Conservation (phyloP, 768 basidiomycete species). For the Dendrothele bispora region DNA sequence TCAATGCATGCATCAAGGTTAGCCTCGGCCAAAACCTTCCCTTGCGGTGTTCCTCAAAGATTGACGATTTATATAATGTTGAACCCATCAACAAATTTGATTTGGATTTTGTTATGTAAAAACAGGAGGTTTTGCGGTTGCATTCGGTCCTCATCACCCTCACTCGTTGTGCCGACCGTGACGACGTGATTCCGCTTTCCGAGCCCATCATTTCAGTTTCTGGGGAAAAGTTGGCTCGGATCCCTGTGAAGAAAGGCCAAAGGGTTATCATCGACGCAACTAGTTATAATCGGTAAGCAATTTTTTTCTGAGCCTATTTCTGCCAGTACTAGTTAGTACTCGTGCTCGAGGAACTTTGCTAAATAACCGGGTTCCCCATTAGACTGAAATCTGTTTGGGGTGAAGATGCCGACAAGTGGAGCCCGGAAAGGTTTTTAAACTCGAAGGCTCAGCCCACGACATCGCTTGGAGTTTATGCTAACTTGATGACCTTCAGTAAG, state of each 20-base stretch:
- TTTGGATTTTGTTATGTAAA: too few relatives aligned
- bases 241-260: constrained; percentile 34
- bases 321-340: background rate
- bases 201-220: constrained; percentile 29
- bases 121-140: constrained; percentile 30
- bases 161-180: constrained; percentile 30
- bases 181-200: constrained; percentile 45
- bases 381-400: constrained; percentile 32
- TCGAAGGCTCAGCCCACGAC: too few relatives aligned
- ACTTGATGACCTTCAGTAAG: too few relatives aligned
- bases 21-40: background rate
- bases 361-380: constrained; percentile 1
- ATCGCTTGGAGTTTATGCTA: too few relatives aligned
- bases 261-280: constrained; percentile 33
- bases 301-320: background rate
- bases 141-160: constrained; percentile 32
- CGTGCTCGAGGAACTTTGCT: background rate
- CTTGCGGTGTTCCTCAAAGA: background rate
- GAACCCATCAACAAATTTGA: too few relatives aligned
- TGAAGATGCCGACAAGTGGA: constrained; percentile 34
- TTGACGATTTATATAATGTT: background rate
- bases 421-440: constrained; percentile 31
- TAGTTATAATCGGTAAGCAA: constrained; percentile 34
- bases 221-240: constrained; percentile 30
- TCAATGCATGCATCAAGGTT: constrained; percentile 22